Evolutionary conservation across 768 basidiomycete genomes (phyloP).

Genomic region (Trametes cubensis): DNA sequence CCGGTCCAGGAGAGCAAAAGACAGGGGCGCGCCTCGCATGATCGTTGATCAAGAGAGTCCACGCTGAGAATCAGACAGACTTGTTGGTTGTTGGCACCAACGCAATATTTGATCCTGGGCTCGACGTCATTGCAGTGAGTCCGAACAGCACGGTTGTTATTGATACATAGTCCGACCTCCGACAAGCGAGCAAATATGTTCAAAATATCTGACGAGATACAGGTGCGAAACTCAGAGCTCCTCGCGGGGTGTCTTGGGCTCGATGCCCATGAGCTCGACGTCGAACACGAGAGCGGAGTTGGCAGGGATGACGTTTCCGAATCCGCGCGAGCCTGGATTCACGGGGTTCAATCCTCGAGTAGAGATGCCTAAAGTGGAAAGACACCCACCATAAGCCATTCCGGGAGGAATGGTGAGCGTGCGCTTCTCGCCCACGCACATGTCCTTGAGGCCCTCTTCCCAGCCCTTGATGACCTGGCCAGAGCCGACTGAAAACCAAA

Average conservation of each 20-base stretch:
- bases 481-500: conserved; percentile 56
- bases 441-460: conserved; percentile 81
- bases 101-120: neutral
- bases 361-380: neutral
- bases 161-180: conserved; percentile 3
- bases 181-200: neutral
- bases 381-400: conserved; percentile 77
- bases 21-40: no score
- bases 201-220: neutral
- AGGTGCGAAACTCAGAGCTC: conserved; percentile 48
- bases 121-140: neutral
- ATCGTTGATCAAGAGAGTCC: no score
- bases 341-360: neutral
- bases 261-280: conserved; percentile 75
- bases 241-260: conserved; percentile 47
- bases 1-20: no score
- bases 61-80: no score
- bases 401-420: conserved; percentile 81
- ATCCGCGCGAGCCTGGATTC: conserved; percentile 68
- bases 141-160: neutral
- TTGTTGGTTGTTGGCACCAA: no score
- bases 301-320: conserved; percentile 76
- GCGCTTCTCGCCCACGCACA: conserved; percentile 89
- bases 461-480: conserved; percentile 86
- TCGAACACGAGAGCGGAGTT: conserved; percentile 84